Conservation (phyloP, 1,284 basidiomycete genomes). For the Porphyrellus sp. region DNA sequence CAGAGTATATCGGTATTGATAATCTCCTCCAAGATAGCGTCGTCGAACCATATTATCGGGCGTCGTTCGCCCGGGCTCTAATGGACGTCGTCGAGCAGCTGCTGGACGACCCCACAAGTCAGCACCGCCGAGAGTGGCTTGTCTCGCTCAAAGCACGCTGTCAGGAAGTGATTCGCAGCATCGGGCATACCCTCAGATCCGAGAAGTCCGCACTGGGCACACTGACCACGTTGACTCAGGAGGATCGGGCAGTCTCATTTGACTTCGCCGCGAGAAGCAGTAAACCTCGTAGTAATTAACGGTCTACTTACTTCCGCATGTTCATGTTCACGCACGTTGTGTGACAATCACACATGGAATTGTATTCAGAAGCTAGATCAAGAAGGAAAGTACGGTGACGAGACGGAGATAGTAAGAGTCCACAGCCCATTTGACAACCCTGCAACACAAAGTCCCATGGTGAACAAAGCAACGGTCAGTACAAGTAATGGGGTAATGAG, state of each 20-base stretch:
- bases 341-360: conserved; percentile 3
- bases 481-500: not conserved
- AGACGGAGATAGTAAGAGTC: conserved; percentile 6
- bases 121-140: conserved; percentile 19
- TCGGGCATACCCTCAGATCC: conserved; percentile 10
- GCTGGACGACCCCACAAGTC: conserved; percentile 19
- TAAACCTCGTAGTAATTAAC: conserved; percentile 27
- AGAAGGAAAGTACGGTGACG: conserved; percentile 1
- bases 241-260: conserved; percentile 27
- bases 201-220: conserved; percentile 20
- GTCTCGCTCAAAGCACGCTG: conserved; percentile 22
- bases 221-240: conserved; percentile 10
- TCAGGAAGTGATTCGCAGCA: conserved; percentile 13
- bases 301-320: conserved; percentile 1
- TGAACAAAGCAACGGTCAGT: not conserved
- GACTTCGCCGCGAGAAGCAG: conserved; percentile 29
- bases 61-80: conserved; percentile 30
- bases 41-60: conserved; percentile 25
- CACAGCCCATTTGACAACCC: conserved; percentile 3
- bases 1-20: conserved; percentile 43
- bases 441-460: conserved; percentile 1
- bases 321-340: not conserved
- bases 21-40: conserved; percentile 20
- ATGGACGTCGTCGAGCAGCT: conserved; percentile 12
- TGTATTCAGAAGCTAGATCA: conserved; percentile 16